Evolutionary conservation across 441 rosid species (phyloP).

Genomic region (Erodium texanum): DNA sequence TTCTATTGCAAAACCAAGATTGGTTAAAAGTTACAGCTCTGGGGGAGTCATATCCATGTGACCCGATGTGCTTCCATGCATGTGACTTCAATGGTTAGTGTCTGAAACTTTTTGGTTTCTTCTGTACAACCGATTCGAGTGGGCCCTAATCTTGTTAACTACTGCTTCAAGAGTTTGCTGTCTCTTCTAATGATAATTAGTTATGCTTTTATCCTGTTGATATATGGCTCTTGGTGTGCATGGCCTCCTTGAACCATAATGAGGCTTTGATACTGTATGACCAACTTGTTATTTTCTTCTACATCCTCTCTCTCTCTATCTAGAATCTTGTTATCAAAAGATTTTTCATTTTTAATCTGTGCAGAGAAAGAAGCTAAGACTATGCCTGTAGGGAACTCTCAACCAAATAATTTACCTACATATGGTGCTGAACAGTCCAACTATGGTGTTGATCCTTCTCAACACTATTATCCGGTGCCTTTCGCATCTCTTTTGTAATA

Average conservation of each 20-base stretch:
- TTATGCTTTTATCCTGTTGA: background rate
- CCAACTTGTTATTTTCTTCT: background rate
- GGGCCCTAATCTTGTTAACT: background rate
- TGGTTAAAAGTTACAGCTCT: background rate
- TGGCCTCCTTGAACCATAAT: background rate
- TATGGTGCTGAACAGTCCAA: slow-evolving; percentile 28
- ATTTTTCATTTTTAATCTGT: slow-evolving; percentile 18
- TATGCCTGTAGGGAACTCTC: slow-evolving; percentile 33
- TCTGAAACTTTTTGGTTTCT: background rate
- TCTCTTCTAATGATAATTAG: background rate
- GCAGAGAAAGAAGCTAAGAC: slow-evolving; percentile 50
- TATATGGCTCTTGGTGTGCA: background rate
- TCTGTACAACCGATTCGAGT: background rate
- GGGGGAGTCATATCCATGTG: background rate
- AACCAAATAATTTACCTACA: slow-evolving; percentile 25
- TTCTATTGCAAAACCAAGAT: background rate
- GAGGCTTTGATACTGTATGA: background rate
- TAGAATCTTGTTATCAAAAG: slow-evolving; percentile 11
- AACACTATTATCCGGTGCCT: slow-evolving; percentile 52
- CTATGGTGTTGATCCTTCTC: slow-evolving; percentile 31
- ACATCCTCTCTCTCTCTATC: background rate
- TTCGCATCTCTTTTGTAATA: background rate
- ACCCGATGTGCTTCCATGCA: background rate
- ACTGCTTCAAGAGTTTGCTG: no score
- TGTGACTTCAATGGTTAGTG: no score